These are phyloP conservation scores for Chaetoceros muelleri DNA, from an alignment of 108 stramenopile genomes.

Conservation along the genomic window DNA sequence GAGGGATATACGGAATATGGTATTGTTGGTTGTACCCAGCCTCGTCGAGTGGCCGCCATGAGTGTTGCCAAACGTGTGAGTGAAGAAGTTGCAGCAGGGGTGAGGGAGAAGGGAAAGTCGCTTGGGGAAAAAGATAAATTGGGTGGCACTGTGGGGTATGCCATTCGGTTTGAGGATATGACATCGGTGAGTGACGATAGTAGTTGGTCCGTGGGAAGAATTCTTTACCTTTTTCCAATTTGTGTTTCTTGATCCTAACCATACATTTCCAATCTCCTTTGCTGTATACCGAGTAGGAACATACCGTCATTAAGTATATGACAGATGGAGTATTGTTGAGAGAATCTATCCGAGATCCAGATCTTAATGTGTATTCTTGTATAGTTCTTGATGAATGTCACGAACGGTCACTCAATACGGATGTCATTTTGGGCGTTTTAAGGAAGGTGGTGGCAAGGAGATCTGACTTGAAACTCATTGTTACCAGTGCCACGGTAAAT, in stretches of 20 bases:
- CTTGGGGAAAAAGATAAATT: constrained; percentile 72
- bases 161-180: constrained; percentile 98
- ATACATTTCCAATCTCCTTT: no score
- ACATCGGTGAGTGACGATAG: no score
- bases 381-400: constrained; percentile 98
- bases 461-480: constrained; percentile 94
- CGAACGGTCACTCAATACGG: constrained; percentile 92
- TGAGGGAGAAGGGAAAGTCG: constrained; percentile 34
- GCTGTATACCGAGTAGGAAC: no score
- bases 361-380: constrained; percentile 88
- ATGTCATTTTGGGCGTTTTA: constrained; percentile 96
- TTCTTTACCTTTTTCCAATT: neutral
- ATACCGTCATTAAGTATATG: constrained; percentile 88
- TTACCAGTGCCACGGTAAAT: constrained; percentile 95
- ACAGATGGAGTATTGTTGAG: constrained; percentile 95
- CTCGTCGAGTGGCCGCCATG: constrained; percentile 97
- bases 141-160: constrained; percentile 93
- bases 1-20: constrained; percentile 89
- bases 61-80: constrained; percentile 97
- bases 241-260: neutral
- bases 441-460: constrained; percentile 86
- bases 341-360: constrained; percentile 90
- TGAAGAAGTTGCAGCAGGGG: constrained; percentile 84
- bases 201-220: neutral
- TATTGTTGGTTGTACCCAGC: constrained; percentile 84